These are phyloP conservation scores for Vachellia pachyceras DNA, from an alignment of 306 rosid genomes.

Conservation along the genomic window DNA sequence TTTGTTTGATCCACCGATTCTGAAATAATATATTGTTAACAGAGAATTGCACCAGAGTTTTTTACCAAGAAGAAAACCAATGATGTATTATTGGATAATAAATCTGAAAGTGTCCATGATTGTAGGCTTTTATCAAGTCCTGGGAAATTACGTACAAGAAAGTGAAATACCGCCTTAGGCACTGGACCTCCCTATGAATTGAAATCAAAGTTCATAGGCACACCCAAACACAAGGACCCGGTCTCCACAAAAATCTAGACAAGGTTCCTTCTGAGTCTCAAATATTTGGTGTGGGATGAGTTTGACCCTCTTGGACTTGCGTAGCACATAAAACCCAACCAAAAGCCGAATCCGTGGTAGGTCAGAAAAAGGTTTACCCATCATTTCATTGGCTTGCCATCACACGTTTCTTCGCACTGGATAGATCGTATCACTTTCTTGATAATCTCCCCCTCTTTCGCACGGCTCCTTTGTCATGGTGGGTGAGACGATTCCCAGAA, in stretches of 20 bases:
- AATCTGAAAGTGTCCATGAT: not conserved
- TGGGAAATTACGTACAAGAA: not conserved
- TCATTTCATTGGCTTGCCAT: not conserved
- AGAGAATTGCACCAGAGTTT: too few species aligned
- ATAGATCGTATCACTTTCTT: not conserved
- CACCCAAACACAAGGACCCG: not conserved
- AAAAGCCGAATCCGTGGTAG: conserved; percentile 1
- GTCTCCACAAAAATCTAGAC: conserved; percentile 15
- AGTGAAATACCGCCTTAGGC: not conserved
- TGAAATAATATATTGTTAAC: too few species aligned
- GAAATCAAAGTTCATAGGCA: not conserved
- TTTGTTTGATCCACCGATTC: not conserved
- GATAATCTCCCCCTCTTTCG: conserved; percentile 11
- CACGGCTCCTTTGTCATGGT: conserved; percentile 34
- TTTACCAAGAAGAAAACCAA: not conserved
- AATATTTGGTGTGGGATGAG: not conserved
- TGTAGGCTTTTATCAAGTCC: not conserved
- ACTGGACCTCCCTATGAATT: not conserved
- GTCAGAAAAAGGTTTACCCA: not conserved
- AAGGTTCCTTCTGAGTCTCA: not conserved
- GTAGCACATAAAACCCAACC: conserved; percentile 1
- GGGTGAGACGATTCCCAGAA: conserved; percentile 1
- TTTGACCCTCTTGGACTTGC: conserved; percentile 24
- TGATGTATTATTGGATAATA: not conserved
- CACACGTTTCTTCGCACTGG: not conserved